These are phyloP conservation scores for Pelargonium cotyledonis DNA, from an alignment of 441 rosid species.

Conservation along the genomic window DNA sequence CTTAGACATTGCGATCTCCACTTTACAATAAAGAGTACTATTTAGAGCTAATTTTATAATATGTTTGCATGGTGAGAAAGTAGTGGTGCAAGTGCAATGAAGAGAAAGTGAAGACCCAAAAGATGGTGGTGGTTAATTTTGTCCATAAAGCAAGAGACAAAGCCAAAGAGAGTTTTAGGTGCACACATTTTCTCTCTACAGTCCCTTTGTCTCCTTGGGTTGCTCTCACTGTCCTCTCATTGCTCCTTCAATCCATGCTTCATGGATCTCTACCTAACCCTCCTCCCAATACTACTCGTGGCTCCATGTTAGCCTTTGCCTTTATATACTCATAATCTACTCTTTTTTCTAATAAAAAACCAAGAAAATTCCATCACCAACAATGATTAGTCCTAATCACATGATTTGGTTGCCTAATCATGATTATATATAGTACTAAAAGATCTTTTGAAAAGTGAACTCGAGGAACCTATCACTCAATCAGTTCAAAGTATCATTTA, in stretches of 20 bases:
- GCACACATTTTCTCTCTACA: slow-evolving; percentile 21
- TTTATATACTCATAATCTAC: not conserved
- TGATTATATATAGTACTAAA: no score
- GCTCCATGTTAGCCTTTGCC: slow-evolving; percentile 34
- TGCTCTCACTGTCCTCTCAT: slow-evolving; percentile 35
- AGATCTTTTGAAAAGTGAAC: no score
- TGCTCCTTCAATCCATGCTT: slow-evolving; percentile 22
- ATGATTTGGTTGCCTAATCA: no score
- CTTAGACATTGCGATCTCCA: no score
- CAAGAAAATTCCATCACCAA: no score
- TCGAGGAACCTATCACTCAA: no score
- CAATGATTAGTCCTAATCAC: no score
- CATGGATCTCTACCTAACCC: slow-evolving; percentile 32
- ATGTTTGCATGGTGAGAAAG: not conserved
- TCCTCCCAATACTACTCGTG: slow-evolving; percentile 22
- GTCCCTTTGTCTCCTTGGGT: slow-evolving; percentile 34
- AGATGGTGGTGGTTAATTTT: slow-evolving; percentile 25
- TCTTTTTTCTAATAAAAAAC: not conserved
- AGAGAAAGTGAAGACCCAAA: not conserved
- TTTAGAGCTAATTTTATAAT: no score
- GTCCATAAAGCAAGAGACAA: slow-evolving; percentile 38
- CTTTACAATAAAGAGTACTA: no score
- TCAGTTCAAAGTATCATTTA: no score
- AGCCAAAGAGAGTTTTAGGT: slow-evolving; percentile 24
- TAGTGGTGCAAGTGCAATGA: not conserved